Evolutionary conservation across 2,329 filamentous ascomycete genomes (phyloP).

Genomic region (Cadophora sp.): DNA sequence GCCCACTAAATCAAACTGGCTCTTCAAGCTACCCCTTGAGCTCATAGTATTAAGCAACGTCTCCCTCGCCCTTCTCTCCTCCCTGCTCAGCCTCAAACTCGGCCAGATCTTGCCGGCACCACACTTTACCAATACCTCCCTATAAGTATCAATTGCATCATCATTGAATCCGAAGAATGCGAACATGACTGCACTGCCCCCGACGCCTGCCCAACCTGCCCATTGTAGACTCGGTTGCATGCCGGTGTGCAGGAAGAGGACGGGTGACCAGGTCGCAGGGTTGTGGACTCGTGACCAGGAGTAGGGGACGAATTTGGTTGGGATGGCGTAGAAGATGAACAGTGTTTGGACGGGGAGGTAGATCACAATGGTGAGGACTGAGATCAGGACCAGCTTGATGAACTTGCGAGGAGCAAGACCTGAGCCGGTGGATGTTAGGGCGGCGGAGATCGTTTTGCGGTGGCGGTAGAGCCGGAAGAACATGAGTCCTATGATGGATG

Average conservation of each 20-base stretch:
- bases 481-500: conserved; percentile 57
- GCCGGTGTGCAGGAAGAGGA: conserved; percentile 52
- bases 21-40: conserved; percentile 17
- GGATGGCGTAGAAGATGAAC: conserved; percentile 57
- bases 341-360: conserved; percentile 61
- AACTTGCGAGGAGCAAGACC: conserved; percentile 65
- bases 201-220: conserved; percentile 64
- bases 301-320: conserved; percentile 49
- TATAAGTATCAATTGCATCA: conserved; percentile 64
- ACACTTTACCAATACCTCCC: conserved; percentile 27
- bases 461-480: conserved; percentile 66
- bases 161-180: conserved; percentile 69
- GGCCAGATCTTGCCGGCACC: conserved; percentile 39
- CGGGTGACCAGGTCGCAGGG: conserved; percentile 52
- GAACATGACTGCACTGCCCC: conserved; percentile 61
- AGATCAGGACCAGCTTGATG: conserved; percentile 64
- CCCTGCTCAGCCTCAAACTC: conserved; percentile 26
- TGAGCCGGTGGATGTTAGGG: conserved; percentile 57
- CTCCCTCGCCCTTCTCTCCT: conserved; percentile 16
- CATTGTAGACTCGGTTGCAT: conserved; percentile 50
- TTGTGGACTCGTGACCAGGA: conserved; percentile 61
- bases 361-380: conserved; percentile 54
- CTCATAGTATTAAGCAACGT: not conserved
- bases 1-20: conserved; percentile 36
- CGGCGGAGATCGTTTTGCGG: conserved; percentile 60